Base-by-base conservation (phyloP, 306 rosid genomes). In the Begonia peltatifolia region DNA sequence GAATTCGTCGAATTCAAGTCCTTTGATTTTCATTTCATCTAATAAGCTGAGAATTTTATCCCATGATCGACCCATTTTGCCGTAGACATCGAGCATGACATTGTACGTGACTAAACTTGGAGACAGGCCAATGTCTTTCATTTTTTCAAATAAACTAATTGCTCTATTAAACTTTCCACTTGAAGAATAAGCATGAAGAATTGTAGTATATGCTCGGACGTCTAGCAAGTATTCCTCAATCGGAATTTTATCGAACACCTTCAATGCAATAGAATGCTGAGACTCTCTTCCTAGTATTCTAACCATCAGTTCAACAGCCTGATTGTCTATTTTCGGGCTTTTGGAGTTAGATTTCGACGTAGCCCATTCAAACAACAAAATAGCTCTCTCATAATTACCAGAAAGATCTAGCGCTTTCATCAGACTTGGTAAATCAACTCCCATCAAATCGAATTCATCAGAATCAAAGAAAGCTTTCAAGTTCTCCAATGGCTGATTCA, bases 61-160 rank as follows among this genome's bases (percentile, higher is more conserved):
- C 99, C 99, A 92, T 25, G 95, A 86, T 14, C 93, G 80, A 57
- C 99, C 99, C 99, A 80, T 92, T 71, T 79, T 92, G 54, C 99
- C 99, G 59, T 79, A 86, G 60, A 92, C 96, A 71, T 81, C 88
- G 58, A 92, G 96, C 88, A 92, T 81, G 52, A 92, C 93, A 64
- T 86, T 92, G 72, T 80, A 92, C 60, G 99, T 86, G 23, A 92
- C 96, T 82, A 92, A 53, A 58, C 81, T 86, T 16, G 96, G 94
- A 43, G 85, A 81, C 48, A 86, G 54, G 44, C 94, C 96, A 50
- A 63, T 52, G 50, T 73, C 88, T 69, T 71, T 70, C 93, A 92
- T 75, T 63, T 73, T 76, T 53, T 73, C 80, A 70, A 86, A 92
- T 61, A 86, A 38, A 42, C 63, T 63, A 50, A 86, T 82, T 38